These are phyloP conservation scores for Daldinia caldariorum DNA, from an alignment of 495 filamentous ascomycete genomes.

Conservation along the genomic window DNA sequence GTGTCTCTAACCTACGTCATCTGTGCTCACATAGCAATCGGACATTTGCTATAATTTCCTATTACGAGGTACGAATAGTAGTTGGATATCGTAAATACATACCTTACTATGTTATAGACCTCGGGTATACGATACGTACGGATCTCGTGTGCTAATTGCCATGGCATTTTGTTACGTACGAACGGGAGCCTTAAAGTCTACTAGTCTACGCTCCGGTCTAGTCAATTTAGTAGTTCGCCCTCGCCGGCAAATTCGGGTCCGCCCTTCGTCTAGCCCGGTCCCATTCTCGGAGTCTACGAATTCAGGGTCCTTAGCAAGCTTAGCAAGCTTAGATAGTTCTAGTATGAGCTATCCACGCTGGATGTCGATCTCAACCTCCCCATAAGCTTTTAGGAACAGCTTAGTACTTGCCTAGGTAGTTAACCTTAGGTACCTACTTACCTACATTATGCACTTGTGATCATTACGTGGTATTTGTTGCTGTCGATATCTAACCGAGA, in stretches of 20 bases:
- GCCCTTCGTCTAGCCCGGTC: constrained; percentile 23
- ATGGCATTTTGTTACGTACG: constrained; percentile 1
- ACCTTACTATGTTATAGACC: not conserved
- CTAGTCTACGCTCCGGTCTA: not conserved
- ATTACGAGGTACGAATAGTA: too few relatives aligned
- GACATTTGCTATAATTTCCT: constrained; percentile 10
- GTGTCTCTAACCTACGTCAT: constrained; percentile 30
- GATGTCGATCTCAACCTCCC: constrained; percentile 9
- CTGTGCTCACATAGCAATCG: constrained; percentile 11
- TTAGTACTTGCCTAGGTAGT: not conserved
- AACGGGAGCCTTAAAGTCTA: constrained; percentile 1
- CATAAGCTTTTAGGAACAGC: not conserved
- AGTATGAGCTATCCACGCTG: constrained; percentile 6
- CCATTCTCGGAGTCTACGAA: constrained; percentile 37
- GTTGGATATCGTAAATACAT: too few relatives aligned
- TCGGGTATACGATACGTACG: not conserved
- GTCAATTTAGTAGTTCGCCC: not conserved
- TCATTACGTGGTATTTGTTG: constrained; percentile 3
- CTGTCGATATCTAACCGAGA: constrained; percentile 7
- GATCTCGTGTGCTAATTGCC: not conserved
- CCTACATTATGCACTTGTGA: not conserved
- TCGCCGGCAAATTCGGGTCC: constrained; percentile 24
- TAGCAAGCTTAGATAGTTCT: constrained; percentile 2
- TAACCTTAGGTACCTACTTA: too few relatives aligned
- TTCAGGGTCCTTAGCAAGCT: constrained; percentile 25